phyloP scores from a whole-genome alignment of 108 stramenopile genomes.

The Fistulifera pelliculosa region DNA sequence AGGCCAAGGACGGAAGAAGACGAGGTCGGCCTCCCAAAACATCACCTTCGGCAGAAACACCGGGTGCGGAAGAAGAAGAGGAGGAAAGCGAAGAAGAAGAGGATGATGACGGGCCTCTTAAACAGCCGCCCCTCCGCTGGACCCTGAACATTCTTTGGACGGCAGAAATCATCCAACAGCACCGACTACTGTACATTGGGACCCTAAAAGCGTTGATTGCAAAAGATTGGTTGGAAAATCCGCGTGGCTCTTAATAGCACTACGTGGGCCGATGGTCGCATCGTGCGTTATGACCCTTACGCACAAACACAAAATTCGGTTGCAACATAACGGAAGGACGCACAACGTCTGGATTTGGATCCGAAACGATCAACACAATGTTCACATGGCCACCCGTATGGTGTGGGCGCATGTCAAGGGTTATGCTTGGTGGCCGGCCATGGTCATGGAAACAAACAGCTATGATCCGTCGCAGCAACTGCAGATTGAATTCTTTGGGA shows the following conservation, averaged over 20 bases:
- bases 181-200: slow-evolving; percentile 45
- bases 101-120: neutral
- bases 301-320: slow-evolving; percentile 54
- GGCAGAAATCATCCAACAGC: neutral
- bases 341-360: slow-evolving; percentile 14
- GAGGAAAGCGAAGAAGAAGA: neutral
- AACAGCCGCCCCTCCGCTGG: slow-evolving; percentile 6
- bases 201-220: slow-evolving; percentile 33
- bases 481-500: slow-evolving; percentile 51
- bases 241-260: slow-evolving; percentile 24
- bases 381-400: slow-evolving; percentile 34
- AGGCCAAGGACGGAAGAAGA: too few relatives aligned
- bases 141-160: slow-evolving; percentile 10
- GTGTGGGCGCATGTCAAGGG: slow-evolving; percentile 70
- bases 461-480: slow-evolving; percentile 3
- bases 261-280: slow-evolving; percentile 44
- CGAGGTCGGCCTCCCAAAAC: too few relatives aligned
- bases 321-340: neutral
- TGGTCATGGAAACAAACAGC: slow-evolving; percentile 43
- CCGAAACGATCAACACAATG: slow-evolving; percentile 29
- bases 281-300: slow-evolving; percentile 52
- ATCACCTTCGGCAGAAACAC: too few relatives aligned
- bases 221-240: slow-evolving; percentile 39
- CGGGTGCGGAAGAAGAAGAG: too few relatives aligned
- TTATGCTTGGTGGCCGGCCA: slow-evolving; percentile 73